A percentile compares a stretch with the other conserved stretches of the same genome.
These are phyloP conservation scores for Leptographium flavum DNA, from an alignment of 2,329 filamentous ascomycete species.

Conservation along the genomic window DNA sequence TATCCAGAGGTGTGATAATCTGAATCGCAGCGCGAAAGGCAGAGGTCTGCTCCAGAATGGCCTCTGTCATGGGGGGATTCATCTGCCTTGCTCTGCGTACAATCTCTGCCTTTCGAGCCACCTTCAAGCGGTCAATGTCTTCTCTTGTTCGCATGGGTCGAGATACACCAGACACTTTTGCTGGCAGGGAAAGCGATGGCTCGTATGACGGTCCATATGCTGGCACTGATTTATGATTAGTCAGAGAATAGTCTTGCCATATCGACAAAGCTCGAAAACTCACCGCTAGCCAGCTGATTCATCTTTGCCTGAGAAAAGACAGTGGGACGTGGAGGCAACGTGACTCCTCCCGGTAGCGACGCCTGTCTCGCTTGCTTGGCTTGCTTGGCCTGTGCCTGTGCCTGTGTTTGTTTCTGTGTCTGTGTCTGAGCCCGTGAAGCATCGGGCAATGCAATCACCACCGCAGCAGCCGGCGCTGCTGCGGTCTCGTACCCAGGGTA, in stretches of 20 bases:
- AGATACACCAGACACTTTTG: background rate
- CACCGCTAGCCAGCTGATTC: background rate
- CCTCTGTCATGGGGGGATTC: constrained; percentile 47
- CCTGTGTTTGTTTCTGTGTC: no score
- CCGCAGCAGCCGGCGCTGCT: background rate
- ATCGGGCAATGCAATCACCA: no score
- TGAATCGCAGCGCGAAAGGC: constrained; percentile 62
- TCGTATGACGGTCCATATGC: background rate
- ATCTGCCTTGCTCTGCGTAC: constrained; percentile 54
- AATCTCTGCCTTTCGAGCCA: constrained; percentile 51
- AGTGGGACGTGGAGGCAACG: background rate
- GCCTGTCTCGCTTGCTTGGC: no score
- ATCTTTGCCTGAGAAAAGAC: background rate
- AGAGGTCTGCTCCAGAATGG: constrained; percentile 53
- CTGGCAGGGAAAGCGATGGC: background rate
- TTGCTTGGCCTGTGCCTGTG: no score
- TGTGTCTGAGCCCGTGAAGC: no score
- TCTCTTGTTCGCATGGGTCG: constrained; percentile 38
- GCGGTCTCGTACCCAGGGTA: constrained; percentile 10
- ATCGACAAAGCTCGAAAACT: background rate
- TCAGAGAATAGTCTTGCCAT: background rate
- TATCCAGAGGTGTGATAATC: constrained; percentile 52
- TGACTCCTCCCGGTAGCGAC: background rate
- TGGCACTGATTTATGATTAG: background rate
- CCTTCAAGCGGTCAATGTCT: constrained; percentile 50